Evolutionary conservation across 2,329 filamentous ascomycete genomes (phyloP).

Genomic region (Polychaeton citri): DNA sequence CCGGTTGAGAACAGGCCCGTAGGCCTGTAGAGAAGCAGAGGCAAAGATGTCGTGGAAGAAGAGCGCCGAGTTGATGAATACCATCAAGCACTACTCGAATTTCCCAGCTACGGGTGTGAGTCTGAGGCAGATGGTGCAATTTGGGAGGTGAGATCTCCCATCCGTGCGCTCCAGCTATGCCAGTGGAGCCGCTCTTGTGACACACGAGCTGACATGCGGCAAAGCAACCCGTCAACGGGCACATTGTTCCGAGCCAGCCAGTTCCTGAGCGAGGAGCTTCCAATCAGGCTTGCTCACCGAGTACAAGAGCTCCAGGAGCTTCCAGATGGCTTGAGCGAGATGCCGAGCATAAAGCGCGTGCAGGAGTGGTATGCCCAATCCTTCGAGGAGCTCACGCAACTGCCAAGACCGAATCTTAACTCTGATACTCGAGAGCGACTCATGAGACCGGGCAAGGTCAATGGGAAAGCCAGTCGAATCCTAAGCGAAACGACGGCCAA

Average conservation of each 20-base stretch:
- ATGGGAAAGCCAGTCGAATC: constrained; percentile 49
- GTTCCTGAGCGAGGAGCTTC: constrained; percentile 95
- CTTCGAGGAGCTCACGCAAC: constrained; percentile 91
- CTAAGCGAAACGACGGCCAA: constrained; percentile 78
- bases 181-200: constrained; percentile 41
- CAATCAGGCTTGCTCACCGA: constrained; percentile 88
- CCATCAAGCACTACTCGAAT: constrained; percentile 91
- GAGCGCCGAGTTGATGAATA: constrained; percentile 82
- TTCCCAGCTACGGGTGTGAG: constrained; percentile 96
- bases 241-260: constrained; percentile 95
- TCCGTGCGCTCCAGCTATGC: constrained; percentile 43
- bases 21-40: constrained; percentile 4
- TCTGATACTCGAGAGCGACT: constrained; percentile 67
- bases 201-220: too few relatives aligned
- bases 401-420: constrained; percentile 64
- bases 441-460: constrained; percentile 49
- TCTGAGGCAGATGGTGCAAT: constrained; percentile 97
- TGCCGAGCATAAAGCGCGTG: constrained; percentile 91
- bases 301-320: constrained; percentile 87
- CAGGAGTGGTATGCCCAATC: constrained; percentile 99
- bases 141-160: constrained; percentile 62
- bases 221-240: constrained; percentile 36
- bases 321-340: constrained; percentile 91
- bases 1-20: constrained; percentile 7
- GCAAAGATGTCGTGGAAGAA: constrained; percentile 78